Evolutionary conservation across 345 rosid species (phyloP), one percentile per base, ranked within the genome.

Genomic region (Kernera saxatilis): DNA sequence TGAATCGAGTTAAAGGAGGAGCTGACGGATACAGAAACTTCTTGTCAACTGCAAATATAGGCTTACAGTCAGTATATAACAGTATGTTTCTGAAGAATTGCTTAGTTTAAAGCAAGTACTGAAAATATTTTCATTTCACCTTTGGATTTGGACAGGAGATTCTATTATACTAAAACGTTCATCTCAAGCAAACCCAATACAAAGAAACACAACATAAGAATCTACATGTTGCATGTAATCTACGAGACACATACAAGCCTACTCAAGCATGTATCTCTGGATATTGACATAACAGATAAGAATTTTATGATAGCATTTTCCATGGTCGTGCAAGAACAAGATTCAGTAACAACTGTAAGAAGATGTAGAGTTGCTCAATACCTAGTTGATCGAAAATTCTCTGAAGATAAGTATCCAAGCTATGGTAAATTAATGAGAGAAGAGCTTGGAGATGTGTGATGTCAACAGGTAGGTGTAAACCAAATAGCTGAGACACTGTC

Each of bases 1-100:
- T 77, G 69, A 87, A 85, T 43, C 99, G 95, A 83, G 99, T 91
- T 79, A 94, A 77, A 79, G 99, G 97, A 76, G 99, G 95, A 83
- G 88, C 78, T 41, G 88, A 56, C 39, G 96, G 97, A 74, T 84
- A 85, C 39, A 94, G 80, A 81, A 83, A 77, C 53, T 71, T 82
- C 82, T 85, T 88, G 77, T 89, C 93, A 77, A 91, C 99, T 91
- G 96, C 79, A 82, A 68, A 35, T 68, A 74, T 23, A 72, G 26
- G 61, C 52, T 64, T 35, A 74, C 27, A 60, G 77, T 57, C 40
- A 76, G 55, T 40, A 66, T 25, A 67, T 60, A 37, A 51, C 55
- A 53, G 56, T 60, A 68, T 60, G 69, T 55, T 33, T 55, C 40
- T 13, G 18, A 48, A 61, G 57, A 44, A 15, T 25, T 5, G 14